Evolutionary conservation across 2,329 filamentous ascomycete species (phyloP).

Genomic region (Trichoderma pleuroti): DNA sequence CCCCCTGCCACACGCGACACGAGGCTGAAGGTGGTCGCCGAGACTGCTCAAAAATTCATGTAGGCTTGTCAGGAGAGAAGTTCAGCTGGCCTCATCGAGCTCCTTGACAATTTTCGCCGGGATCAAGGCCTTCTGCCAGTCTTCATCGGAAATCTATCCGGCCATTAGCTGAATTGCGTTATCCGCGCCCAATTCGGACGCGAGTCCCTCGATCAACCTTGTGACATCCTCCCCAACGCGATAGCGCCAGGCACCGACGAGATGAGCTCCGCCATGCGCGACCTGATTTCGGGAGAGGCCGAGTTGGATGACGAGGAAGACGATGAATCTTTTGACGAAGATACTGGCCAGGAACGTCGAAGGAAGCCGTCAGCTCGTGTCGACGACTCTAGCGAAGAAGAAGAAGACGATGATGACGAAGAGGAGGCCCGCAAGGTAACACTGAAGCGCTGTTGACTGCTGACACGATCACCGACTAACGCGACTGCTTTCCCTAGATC

Average conservation of each 20-base stretch:
- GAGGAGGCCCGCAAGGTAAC: slow-evolving; percentile 73
- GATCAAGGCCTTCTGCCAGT: neutral
- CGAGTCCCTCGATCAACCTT: slow-evolving; percentile 6
- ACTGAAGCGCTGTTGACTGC: slow-evolving; percentile 23
- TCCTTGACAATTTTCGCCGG: neutral
- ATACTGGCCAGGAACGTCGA: slow-evolving; percentile 57
- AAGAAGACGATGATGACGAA: slow-evolving; percentile 88
- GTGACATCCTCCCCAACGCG: slow-evolving; percentile 12
- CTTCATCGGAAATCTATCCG: neutral
- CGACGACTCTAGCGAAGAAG: slow-evolving; percentile 87
- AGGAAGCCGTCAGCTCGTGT: slow-evolving; percentile 43
- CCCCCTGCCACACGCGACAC: slow-evolving; percentile 21
- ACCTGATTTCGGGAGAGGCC: slow-evolving; percentile 80
- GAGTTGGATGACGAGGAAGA: slow-evolving; percentile 83
- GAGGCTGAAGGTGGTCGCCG: slow-evolving; percentile 19
- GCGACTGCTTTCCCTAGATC: slow-evolving; percentile 52
- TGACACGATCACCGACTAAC: neutral
- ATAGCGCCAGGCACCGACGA: slow-evolving; percentile 29
- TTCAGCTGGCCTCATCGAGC: slow-evolving; percentile 6
- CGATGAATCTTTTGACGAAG: slow-evolving; percentile 78
- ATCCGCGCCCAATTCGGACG: slow-evolving; percentile 10
- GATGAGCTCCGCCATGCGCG: slow-evolving; percentile 65
- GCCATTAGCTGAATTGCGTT: neutral
- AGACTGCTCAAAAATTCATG: slow-evolving; percentile 18
- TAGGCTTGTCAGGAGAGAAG: slow-evolving; percentile 14